A percentile compares a stretch with the other conserved stretches of the same genome.
Conservation (phyloP, 2,329 filamentous ascomycete genomes). For the Emergomyces pasteurianus region DNA sequence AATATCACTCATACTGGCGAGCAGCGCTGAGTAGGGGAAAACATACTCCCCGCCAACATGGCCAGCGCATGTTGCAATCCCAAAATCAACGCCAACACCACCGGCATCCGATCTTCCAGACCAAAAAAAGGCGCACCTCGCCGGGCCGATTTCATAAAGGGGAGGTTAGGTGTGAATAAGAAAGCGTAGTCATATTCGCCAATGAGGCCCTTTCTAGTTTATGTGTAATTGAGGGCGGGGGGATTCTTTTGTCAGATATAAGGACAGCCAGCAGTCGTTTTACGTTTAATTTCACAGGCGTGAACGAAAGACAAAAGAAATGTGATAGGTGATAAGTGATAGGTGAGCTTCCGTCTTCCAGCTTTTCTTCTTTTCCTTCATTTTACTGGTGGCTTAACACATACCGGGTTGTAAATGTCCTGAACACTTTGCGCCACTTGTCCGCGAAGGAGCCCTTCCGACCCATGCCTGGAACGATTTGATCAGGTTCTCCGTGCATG, state of each 20-base stretch:
- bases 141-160: conserved; percentile 58
- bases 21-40: too few relatives aligned
- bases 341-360: neutral
- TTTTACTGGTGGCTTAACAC: conserved; percentile 1
- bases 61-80: conserved; percentile 59
- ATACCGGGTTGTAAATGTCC: conserved; percentile 32
- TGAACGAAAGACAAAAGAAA: neutral
- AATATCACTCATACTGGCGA: conserved; percentile 7
- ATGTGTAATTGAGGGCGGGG: neutral
- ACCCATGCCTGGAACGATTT: conserved; percentile 31
- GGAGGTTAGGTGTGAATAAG: conserved; percentile 69
- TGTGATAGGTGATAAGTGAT: neutral
- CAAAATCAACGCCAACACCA: conserved; percentile 53
- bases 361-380: neutral
- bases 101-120: conserved; percentile 55
- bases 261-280: neutral
- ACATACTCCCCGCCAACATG: conserved; percentile 46
- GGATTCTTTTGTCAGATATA: neutral
- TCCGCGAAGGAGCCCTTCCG: conserved; percentile 28
- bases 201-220: conserved; percentile 55
- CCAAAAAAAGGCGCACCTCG: conserved; percentile 57
- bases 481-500: conserved; percentile 30
- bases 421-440: conserved; percentile 21
- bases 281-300: neutral
- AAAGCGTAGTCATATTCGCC: conserved; percentile 85